Conservation (phyloP, 2,329 filamentous ascomycete genomes). For the Nemania sp. region DNA sequence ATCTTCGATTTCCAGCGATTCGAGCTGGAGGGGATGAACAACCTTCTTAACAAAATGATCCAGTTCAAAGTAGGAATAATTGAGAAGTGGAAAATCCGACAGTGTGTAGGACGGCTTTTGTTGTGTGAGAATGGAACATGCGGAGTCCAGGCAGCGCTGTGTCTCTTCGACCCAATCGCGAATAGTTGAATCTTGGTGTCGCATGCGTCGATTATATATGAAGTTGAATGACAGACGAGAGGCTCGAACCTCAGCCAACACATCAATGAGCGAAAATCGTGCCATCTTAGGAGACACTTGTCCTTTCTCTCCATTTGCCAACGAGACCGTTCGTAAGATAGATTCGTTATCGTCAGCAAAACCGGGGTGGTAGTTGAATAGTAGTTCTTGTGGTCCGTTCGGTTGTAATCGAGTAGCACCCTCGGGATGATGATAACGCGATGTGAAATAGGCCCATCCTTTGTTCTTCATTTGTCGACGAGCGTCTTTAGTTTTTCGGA, state of each 20-base stretch:
- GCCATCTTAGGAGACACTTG: background rate
- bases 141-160: background rate
- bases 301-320: background rate
- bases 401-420: background rate
- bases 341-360: background rate
- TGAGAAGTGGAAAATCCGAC: slow-evolving; percentile 12
- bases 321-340: background rate
- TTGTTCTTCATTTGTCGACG: background rate
- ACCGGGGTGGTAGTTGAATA: slow-evolving; percentile 15
- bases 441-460: slow-evolving; percentile 10
- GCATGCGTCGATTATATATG: slow-evolving; percentile 14
- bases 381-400: slow-evolving; percentile 5
- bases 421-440: background rate
- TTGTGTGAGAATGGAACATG: background rate
- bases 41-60: slow-evolving; percentile 1
- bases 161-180: slow-evolving; percentile 14
- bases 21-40: background rate
- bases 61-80: slow-evolving; percentile 6
- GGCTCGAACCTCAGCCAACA: slow-evolving; percentile 6
- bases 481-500: slow-evolving; percentile 13
- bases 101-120: background rate
- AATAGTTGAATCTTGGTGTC: background rate
- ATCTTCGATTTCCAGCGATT: slow-evolving; percentile 12
- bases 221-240: slow-evolving; percentile 4
- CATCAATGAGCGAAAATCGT: slow-evolving; percentile 16